phyloP scores from a whole-genome alignment of 768 basidiomycete species.

The Leucocoprinus birnbaumii region DNA sequence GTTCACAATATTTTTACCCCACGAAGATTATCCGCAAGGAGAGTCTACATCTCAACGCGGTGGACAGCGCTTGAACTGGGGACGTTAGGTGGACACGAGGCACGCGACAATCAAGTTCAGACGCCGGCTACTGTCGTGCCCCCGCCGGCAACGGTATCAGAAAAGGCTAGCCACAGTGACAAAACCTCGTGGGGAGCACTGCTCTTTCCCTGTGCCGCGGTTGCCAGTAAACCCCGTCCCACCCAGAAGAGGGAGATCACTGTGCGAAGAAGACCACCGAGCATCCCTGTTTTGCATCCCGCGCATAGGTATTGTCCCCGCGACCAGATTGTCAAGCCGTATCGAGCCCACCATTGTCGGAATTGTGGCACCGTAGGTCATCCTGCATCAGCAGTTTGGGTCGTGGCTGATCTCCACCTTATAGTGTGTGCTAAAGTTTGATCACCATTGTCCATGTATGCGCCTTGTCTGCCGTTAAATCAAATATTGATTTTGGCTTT shows the following conservation, averaged over 20 bases:
- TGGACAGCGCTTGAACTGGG: neutral
- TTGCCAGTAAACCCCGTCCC: neutral
- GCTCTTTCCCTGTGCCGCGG: conserved; percentile 8
- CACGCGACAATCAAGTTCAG: neutral
- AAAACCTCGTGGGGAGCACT: neutral
- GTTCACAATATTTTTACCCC: conserved; percentile 1
- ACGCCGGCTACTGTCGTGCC: neutral
- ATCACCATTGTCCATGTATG: conserved; percentile 90
- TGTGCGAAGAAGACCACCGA: conserved; percentile 32
- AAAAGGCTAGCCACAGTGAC: neutral
- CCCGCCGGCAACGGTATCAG: neutral
- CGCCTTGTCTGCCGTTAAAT: conserved; percentile 9
- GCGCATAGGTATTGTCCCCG: conserved; percentile 64
- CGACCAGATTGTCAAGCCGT: conserved; percentile 70
- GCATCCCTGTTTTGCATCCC: conserved; percentile 47
- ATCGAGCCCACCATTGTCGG: conserved; percentile 77
- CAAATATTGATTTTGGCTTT: conserved; percentile 13
- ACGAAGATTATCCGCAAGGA: neutral
- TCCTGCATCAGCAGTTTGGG: neutral
- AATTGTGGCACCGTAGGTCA: conserved; percentile 73
- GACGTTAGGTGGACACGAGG: neutral
- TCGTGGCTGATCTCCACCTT: too few relatives aligned
- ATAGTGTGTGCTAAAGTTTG: conserved; percentile 80
- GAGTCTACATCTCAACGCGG: neutral
- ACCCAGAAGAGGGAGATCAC: conserved; percentile 15